A percentile compares a stretch with the other conserved stretches of the same genome.
Conservation (phyloP, 164 flowering plant species). For the Vitis amurensis region DNA sequence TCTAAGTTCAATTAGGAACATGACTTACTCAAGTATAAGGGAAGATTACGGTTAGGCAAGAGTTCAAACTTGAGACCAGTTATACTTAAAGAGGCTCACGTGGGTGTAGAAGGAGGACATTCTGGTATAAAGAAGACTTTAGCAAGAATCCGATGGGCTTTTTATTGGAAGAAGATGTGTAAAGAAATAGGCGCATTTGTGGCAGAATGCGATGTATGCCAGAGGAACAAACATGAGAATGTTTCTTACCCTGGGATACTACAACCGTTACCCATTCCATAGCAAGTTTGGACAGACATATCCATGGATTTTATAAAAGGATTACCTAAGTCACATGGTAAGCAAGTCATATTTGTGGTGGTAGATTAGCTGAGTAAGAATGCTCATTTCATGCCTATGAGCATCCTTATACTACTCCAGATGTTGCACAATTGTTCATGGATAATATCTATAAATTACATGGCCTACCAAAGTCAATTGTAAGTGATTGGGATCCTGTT, state of each 20-base stretch:
- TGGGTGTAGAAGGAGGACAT: too few species aligned
- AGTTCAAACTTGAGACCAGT: too few species aligned
- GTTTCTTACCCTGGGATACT: background rate
- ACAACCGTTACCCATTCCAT: constrained; percentile 1
- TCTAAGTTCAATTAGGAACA: too few species aligned
- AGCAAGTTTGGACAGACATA: background rate
- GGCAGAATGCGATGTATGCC: background rate
- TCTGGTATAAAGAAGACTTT: background rate
- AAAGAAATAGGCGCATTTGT: background rate
- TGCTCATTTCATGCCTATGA: constrained; percentile 5
- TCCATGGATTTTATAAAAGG: background rate
- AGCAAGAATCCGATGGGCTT: background rate
- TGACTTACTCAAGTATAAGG: too few species aligned
- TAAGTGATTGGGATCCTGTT: too few species aligned
- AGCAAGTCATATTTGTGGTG: constrained; percentile 3
- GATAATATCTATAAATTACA: too few species aligned
- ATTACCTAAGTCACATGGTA: background rate
- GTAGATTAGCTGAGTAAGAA: constrained; percentile 14
- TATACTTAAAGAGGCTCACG: too few species aligned
- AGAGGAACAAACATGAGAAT: background rate
- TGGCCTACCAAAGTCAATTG: too few species aligned
- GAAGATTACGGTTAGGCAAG: too few species aligned
- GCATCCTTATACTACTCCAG: too few species aligned
- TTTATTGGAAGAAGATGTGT: background rate
- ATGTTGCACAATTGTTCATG: too few species aligned